A percentile compares a stretch with the other conserved stretches of the same genome.
These are phyloP conservation scores for Penicillium verrucosum DNA, from an alignment of 2,329 filamentous ascomycete species.

Conservation along the genomic window DNA sequence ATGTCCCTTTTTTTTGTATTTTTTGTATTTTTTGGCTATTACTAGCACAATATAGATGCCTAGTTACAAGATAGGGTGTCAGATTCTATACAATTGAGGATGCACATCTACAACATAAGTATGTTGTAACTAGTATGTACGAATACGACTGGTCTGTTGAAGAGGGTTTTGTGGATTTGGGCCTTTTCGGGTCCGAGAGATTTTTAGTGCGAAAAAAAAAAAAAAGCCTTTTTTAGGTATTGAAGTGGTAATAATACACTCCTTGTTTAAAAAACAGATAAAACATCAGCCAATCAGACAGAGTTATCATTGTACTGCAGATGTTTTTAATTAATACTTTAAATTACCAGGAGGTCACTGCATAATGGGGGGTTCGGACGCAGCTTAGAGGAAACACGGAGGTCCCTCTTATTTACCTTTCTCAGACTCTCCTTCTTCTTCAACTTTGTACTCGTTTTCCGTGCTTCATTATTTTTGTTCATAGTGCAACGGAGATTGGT, in stretches of 20 bases:
- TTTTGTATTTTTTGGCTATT: background rate
- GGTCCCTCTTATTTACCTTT: conserved; percentile 11
- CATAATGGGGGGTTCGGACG: background rate
- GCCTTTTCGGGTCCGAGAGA: conserved; percentile 1
- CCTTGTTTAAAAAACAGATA: background rate
- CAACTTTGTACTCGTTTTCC: background rate
- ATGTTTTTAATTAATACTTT: conserved; percentile 1
- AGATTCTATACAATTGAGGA: no score
- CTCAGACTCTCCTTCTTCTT: conserved; percentile 8
- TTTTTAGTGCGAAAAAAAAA: conserved; percentile 4
- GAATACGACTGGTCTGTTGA: background rate
- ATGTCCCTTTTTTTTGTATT: background rate
- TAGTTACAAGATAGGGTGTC: no score
- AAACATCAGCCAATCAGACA: background rate
- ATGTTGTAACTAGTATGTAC: background rate
- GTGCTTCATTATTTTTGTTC: background rate
- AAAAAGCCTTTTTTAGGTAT: background rate
- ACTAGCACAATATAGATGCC: no score
- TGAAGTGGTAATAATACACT: conserved; percentile 1
- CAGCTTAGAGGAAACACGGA: background rate
- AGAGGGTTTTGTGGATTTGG: background rate
- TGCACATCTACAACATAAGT: no score
- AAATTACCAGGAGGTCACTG: conserved; percentile 4
- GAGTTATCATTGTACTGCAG: background rate
- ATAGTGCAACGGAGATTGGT: conserved; percentile 1